Evolutionary conservation across 148 eudicot genomes (phyloP).

Genomic region (Gaultheria prostrata): DNA sequence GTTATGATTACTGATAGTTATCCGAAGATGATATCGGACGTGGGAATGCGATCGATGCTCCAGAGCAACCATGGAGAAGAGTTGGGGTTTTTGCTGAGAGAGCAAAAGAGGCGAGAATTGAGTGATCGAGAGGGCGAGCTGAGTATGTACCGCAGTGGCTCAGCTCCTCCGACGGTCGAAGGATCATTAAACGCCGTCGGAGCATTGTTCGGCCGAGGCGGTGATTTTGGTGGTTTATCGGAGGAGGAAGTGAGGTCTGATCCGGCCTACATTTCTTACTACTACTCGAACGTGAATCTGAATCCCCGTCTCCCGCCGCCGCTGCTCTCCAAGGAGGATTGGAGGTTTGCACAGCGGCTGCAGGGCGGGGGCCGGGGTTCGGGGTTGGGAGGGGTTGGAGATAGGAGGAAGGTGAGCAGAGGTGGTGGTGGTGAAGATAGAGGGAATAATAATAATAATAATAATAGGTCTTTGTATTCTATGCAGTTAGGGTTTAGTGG

Average conservation of each 20-base stretch:
- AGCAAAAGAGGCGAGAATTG: no score
- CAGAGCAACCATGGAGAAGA: conserved; percentile 51
- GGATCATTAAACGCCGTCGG: conserved; percentile 51
- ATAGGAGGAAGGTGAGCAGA: conserved; percentile 40
- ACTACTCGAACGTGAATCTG: conserved; percentile 52
- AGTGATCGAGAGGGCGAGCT: no score
- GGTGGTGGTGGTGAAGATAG: conserved; percentile 14
- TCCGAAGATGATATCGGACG: conserved; percentile 44
- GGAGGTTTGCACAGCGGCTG: conserved; percentile 55
- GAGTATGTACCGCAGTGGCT: conserved; percentile 58
- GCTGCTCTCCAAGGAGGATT: conserved; percentile 56
- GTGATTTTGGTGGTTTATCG: conserved; percentile 19
- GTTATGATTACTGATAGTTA: conserved; percentile 43
- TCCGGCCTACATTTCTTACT: conserved; percentile 57
- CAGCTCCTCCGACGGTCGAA: conserved; percentile 78
- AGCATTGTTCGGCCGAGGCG: conserved; percentile 36
- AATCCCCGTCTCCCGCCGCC: conserved; percentile 72
- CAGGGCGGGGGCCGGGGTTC: conserved; percentile 37
- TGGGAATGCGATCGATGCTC: conserved; percentile 62
- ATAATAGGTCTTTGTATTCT: no score
- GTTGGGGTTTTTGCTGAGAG: no score
- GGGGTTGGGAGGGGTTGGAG: conserved; percentile 76
- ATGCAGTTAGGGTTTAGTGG: no score
- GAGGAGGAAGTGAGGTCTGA: conserved; percentile 65
- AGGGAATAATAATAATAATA: no score